Evolutionary conservation across 2,329 filamentous ascomycete genomes (phyloP).

Genomic region (Aphanocladium album): DNA sequence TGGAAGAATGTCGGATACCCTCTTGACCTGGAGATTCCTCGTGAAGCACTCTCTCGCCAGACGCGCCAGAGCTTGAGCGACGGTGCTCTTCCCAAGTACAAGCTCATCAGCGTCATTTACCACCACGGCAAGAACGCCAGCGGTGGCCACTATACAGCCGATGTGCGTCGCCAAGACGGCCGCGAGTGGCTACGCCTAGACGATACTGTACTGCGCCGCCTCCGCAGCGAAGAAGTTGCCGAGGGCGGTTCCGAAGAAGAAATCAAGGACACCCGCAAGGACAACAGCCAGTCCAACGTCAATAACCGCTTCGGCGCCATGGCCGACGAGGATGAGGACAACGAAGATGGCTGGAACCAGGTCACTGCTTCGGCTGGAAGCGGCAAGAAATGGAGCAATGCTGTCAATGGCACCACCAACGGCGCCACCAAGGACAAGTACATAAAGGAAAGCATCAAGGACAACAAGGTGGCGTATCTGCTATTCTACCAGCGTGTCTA

Average conservation of each 20-base stretch:
- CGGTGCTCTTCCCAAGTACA: constrained; percentile 72
- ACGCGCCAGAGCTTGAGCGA: constrained; percentile 61
- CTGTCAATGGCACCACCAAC: constrained; percentile 56
- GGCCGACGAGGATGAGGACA: constrained; percentile 61
- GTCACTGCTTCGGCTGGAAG: constrained; percentile 57
- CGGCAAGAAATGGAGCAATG: constrained; percentile 66
- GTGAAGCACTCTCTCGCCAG: constrained; percentile 76
- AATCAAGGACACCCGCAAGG: constrained; percentile 36
- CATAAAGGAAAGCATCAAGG: constrained; percentile 63
- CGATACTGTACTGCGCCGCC: constrained; percentile 81
- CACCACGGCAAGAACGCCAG: constrained; percentile 97
- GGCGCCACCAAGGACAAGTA: constrained; percentile 52
- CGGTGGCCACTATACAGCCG: constrained; percentile 96
- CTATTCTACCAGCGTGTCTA: constrained; percentile 84
- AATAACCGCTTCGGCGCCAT: constrained; percentile 71
- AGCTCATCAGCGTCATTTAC: constrained; percentile 85
- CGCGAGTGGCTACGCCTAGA: constrained; percentile 94
- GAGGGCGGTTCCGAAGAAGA: constrained; percentile 80
- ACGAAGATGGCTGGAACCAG: constrained; percentile 78
- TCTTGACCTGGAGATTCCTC: constrained; percentile 87
- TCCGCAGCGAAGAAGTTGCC: constrained; percentile 83
- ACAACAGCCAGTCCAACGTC: constrained; percentile 14
- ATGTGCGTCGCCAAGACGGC: constrained; percentile 90
- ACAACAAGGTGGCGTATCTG: constrained; percentile 96
- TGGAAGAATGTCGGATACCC: constrained; percentile 98